Evolutionary conservation across 257 asterid genomes (phyloP).

Genomic region (Penstemon eatonii): DNA sequence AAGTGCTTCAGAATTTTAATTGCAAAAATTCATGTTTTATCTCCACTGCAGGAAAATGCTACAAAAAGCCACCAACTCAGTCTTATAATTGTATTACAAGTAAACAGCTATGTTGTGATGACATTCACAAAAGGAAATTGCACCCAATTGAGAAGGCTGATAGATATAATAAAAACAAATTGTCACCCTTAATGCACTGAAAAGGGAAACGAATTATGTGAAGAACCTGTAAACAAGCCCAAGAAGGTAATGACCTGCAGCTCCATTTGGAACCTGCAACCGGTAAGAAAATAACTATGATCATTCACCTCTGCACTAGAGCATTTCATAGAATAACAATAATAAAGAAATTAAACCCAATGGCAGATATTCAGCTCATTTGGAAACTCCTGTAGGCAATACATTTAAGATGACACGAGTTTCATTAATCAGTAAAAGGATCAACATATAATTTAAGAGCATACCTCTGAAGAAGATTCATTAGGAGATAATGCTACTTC

Average conservation of each 20-base stretch:
- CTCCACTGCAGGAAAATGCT: constrained; percentile 5
- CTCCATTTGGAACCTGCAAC: constrained; percentile 94
- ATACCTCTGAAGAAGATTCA: constrained; percentile 79
- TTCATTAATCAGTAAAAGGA: constrained; percentile 9
- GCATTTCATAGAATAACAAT: constrained; percentile 16
- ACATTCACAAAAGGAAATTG: constrained; percentile 2
- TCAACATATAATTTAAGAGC: background rate
- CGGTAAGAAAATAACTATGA: constrained; percentile 24
- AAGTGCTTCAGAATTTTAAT: constrained; percentile 17
- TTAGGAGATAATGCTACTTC: constrained; percentile 74
- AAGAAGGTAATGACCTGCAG: constrained; percentile 95
- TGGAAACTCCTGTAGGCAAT: constrained; percentile 12
- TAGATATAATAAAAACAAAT: background rate
- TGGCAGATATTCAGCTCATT: constrained; percentile 9
- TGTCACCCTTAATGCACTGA: background rate
- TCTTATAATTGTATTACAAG: constrained; percentile 11
- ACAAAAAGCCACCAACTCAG: constrained; percentile 18
- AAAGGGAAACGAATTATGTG: constrained; percentile 19
- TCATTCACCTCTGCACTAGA: constrained; percentile 23
- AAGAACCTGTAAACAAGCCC: constrained; percentile 92
- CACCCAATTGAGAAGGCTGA: background rate
- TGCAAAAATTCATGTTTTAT: background rate
- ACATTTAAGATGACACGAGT: background rate
- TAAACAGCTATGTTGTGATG: background rate
- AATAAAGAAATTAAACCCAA: constrained; percentile 1